phyloP scores from a whole-genome alignment of 768 basidiomycete species.

The Suillus cothurnatus region DNA sequence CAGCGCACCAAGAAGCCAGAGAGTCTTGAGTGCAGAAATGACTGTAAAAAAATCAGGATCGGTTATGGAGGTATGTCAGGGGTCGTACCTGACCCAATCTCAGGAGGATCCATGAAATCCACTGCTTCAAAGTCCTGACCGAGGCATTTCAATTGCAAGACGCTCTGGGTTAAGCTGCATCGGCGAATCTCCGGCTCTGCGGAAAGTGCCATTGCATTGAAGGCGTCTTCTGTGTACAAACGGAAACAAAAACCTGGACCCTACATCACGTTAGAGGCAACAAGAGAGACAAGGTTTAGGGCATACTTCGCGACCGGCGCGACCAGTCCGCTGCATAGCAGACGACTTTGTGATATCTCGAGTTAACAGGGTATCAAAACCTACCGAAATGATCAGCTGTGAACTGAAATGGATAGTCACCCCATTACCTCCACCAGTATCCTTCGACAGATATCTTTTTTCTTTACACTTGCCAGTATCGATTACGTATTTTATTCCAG shows the following conservation, averaged over 20 bases:
- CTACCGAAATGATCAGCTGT: constrained; percentile 39
- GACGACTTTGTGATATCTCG: constrained; percentile 87
- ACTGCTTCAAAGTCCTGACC: constrained; percentile 79
- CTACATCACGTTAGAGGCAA: constrained; percentile 36
- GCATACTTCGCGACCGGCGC: constrained; percentile 89
- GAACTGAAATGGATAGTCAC: background rate
- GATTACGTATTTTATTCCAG: constrained; percentile 92
- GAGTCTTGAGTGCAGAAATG: constrained; percentile 61
- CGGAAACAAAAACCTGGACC: constrained; percentile 88
- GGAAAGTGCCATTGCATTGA: constrained; percentile 61
- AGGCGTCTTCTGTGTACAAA: constrained; percentile 85
- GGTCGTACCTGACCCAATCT: constrained; percentile 69
- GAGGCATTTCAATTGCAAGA: constrained; percentile 85
- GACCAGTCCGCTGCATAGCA: constrained; percentile 92
- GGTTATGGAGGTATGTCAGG: background rate
- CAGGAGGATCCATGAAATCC: constrained; percentile 89
- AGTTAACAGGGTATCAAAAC: constrained; percentile 85
- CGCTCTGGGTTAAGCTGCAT: constrained; percentile 78
- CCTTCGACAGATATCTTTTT: constrained; percentile 77
- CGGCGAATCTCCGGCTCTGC: constrained; percentile 91
- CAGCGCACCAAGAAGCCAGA: constrained; percentile 83
- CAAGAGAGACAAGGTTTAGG: background rate
- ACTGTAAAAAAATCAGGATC: constrained; percentile 40
- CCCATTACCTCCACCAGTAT: constrained; percentile 63
- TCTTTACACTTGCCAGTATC: constrained; percentile 97